Base-by-base conservation (phyloP, 768 basidiomycete species). In the Auriscalpium orientale region DNA sequence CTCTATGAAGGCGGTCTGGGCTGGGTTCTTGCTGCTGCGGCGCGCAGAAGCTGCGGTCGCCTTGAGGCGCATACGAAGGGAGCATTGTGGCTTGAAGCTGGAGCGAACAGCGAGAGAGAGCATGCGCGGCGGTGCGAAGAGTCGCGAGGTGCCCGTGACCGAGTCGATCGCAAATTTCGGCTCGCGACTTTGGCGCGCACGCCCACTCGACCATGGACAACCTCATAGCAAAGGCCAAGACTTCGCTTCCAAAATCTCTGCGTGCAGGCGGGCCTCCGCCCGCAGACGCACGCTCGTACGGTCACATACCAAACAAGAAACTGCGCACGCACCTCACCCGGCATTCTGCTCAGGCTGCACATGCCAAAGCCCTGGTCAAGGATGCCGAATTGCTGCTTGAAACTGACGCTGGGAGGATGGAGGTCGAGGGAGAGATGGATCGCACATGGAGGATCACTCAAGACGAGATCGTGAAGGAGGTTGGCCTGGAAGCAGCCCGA, bases 371-470 rank as follows among this genome's bases (percentile, higher is more conserved):
- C 8, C 73, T 89, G 16, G 61, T 85, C 51, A 72, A 87, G 49
- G 89, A 91, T 74, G 83, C 87, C 20, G 86, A 86, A 51, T 72
- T 89, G 62, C 74, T 91, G n/a, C 70, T 84, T 55, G 73, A 77
- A 46, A 85, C 82, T 40, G 89, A 90, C 11, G 76, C 72, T 1
- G 95, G 95, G 1, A 71, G 76, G 54, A 82, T 98, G 56, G 80
- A 87, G 66, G 80, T 80, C 18, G 92, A 95, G 62, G 81, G 79
- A 2, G 83, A 81, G 53, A 77, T 98, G 71, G 97, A 98, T 66
- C 71, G 81, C 66, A 98, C 95, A 8, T 98, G 93, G 94, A 77
- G 91, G 56, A 78, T 93, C 8, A 76, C 80, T 0, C 97, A 98
- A 72, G 75, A 77, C 8, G 94, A 95, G 58, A 87, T 98, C 57